phyloP scores from a whole-genome alignment of 768 basidiomycete species.

The Kondoa malvinella region DNA sequence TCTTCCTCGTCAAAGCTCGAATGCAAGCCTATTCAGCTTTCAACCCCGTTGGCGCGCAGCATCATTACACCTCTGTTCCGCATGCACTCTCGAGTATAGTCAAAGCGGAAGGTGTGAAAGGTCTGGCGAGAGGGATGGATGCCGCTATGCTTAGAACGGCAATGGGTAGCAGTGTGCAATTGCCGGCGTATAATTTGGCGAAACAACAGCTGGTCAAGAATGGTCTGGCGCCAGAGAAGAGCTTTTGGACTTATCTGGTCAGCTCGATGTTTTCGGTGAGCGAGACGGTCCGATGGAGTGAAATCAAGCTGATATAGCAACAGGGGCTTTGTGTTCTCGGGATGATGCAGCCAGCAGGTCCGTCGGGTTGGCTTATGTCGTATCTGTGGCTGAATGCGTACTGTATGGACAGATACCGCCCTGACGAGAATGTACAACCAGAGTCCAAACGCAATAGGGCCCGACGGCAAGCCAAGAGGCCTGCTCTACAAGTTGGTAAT shows the following conservation, averaged over 20 bases:
- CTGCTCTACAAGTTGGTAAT: slow-evolving; percentile 37
- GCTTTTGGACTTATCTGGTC: slow-evolving; percentile 67
- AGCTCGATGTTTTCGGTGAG: slow-evolving; percentile 59
- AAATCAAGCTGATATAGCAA: background rate
- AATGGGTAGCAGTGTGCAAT: slow-evolving; percentile 66
- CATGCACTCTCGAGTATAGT: slow-evolving; percentile 68
- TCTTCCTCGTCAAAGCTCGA: slow-evolving; percentile 90
- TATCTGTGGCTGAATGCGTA: slow-evolving; percentile 28
- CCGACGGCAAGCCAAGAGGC: slow-evolving; percentile 44
- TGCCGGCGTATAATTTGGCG: slow-evolving; percentile 87
- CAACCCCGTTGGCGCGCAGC: slow-evolving; percentile 85
- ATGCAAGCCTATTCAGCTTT: slow-evolving; percentile 98
- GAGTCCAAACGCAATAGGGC: slow-evolving; percentile 51
- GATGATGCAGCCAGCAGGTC: slow-evolving; percentile 82
- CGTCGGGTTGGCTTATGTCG: slow-evolving; percentile 29
- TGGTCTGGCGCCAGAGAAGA: slow-evolving; percentile 55
- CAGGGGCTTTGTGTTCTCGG: slow-evolving; percentile 48
- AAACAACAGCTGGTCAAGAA: slow-evolving; percentile 58
- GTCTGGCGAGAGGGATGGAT: slow-evolving; percentile 76
- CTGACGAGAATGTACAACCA: slow-evolving; percentile 94
- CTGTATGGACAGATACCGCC: slow-evolving; percentile 40
- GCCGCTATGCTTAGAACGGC: slow-evolving; percentile 84
- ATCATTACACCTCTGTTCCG: slow-evolving; percentile 67
- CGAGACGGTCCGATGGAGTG: background rate
- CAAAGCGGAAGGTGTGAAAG: slow-evolving; percentile 55